Percentiles rank a stretch among this genome's conserved stretches.
Conservation (phyloP, 768 basidiomycete genomes). For the Leccinum barrowsii region DNA sequence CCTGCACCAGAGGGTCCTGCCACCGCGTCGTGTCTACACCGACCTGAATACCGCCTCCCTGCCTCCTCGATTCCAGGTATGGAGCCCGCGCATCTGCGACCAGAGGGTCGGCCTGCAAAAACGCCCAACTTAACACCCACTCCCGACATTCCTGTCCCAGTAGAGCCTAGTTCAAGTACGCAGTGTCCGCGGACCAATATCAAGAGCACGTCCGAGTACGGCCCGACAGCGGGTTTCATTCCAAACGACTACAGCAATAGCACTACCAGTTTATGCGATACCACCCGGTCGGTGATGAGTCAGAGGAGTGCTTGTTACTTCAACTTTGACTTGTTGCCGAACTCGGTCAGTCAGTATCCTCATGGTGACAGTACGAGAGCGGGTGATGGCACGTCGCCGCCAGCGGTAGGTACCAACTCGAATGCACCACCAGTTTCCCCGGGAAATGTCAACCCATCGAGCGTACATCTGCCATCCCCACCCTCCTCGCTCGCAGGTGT, state of each 20-base stretch:
- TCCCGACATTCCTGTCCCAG: not conserved
- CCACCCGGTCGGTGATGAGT: conserved; percentile 10
- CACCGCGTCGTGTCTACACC: conserved; percentile 36
- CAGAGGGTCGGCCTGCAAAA: conserved; percentile 1
- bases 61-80: conserved; percentile 19
- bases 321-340: conserved; percentile 29
- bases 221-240: conserved; percentile 31
- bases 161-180: conserved; percentile 1
- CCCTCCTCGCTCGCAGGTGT: conserved; percentile 2
- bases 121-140: not conserved
- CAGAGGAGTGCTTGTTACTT: conserved; percentile 20
- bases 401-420: no score
- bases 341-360: not conserved
- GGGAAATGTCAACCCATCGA: not conserved
- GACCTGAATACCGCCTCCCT: conserved; percentile 25
- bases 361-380: not conserved
- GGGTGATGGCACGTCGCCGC: not conserved
- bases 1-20: conserved; percentile 45
- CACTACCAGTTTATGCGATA: conserved; percentile 7
- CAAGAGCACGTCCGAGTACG: conserved; percentile 10
- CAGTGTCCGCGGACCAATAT: not conserved
- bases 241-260: conserved; percentile 12
- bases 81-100: conserved; percentile 16
- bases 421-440: not conserved
- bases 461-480: not conserved